Evolutionary conservation across 2,329 filamentous ascomycete genomes (phyloP), one percentile per base, ranked within the genome.

Genomic region (Beauveria brongniartii): DNA sequence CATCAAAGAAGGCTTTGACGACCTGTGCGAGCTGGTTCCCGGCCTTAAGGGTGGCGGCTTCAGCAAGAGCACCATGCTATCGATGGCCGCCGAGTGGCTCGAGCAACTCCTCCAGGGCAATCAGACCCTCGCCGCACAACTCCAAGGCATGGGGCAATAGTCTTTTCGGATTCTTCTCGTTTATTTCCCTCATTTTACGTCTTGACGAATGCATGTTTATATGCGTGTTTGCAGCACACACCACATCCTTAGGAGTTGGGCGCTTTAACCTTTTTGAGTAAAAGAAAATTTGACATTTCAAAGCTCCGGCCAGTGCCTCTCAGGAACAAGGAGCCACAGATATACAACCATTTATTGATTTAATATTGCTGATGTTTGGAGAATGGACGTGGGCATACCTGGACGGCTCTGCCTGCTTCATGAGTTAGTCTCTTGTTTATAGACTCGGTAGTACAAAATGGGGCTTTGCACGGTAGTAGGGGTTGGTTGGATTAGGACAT

Each of bases 1-100:
- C 52, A 93, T 93, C 68, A 89, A 91, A 69, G 83, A 89, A 65
- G 90, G 90, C 0, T 96, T 93, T 67, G 88, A 92, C 48, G 89
- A 93, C 62, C 75, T 96, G n/a, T 84, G 84, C 65, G 80, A 85
- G 30, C 78, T 95, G 24, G 89, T 96, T 0, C 91, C 92, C 0
- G 87, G 86, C 18, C 78, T 95, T 12, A 82, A 82, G 60, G 86
- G 84, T 28, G 88, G 89, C 9, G 88, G 89, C 1, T 87, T 92
- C 66, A 94, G 90, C 75, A 96, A 95, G 76, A 92, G 89, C 70
- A 87, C 85, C 8, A 88, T 91, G 71, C 79, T 96, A 44, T 81
- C 82, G 20, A 87, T 92, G 74, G 83, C 90, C 3, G 89, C 86
- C 16, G 87, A 90, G 65, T 95, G 89, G 80, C 75, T 96, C n/a